Evolutionary conservation across 495 filamentous ascomycete species (phyloP), one percentile per base, ranked within the genome.

Genomic region (Aspergillus indologenus): DNA sequence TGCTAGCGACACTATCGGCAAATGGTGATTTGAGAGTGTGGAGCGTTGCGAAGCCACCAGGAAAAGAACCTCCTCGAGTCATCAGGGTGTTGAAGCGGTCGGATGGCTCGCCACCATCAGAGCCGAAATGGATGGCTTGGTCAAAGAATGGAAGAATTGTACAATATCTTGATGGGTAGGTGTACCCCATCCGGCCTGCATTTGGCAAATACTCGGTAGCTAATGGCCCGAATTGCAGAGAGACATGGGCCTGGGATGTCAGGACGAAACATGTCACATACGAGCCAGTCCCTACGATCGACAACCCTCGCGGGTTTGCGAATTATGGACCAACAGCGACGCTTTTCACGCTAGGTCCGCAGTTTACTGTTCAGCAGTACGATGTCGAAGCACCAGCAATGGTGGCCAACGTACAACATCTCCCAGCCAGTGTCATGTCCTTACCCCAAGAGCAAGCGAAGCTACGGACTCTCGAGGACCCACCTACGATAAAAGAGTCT

Each of bases 71-170:
- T 52, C 84, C 88, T 19, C 90, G 90, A 65, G 89, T 96, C 5
- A 96, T 98, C 57, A 81, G 94, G 50, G 85, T 95, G 5, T 73
- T 99, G 51, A 96, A 92, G 74, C 79, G 87, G 64, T 84, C 83
- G 5, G 91, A 96, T 61, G 83, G 84, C 61, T 88, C 69, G 1
- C 71, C 81, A 53, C 76, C 84, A 29, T 74, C 85, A 14, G 91
- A 91, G 11, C 90, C 88, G 19, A 96, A 96, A 70, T 99, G 93
- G 93, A 90, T 96, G 81, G 89, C 84, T 22, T 99, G 94, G 94
- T 98, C 95, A 3, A 98, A 96, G 76, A 96, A 96, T 76, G 94
- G 94, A 24, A 87, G 90, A 62, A 91, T 99, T 60, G 82, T 99
- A 52, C 94, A 99, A 74, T 93, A 85, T 74, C 85, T 91, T 8